Percentiles rank a stretch among this genome's conserved stretches.
These are phyloP conservation scores for Tetracentron sinense DNA, from an alignment of 164 flowering plant species.

Conservation along the genomic window DNA sequence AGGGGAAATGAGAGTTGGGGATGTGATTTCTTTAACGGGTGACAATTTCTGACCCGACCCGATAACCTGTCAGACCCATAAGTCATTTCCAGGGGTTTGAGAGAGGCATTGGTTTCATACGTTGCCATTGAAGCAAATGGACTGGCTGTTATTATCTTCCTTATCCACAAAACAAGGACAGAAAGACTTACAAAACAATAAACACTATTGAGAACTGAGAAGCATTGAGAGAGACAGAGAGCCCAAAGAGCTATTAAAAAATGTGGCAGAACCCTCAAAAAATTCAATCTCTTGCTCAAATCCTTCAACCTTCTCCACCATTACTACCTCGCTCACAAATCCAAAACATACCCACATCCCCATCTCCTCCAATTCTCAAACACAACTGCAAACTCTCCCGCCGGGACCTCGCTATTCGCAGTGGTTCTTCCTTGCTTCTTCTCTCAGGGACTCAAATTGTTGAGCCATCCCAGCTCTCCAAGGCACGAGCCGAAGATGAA, in stretches of 20 bases:
- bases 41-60: too few relatives aligned
- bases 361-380: constrained; percentile 13
- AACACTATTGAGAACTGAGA: background rate
- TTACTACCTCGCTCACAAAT: constrained; percentile 10
- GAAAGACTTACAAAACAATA: background rate
- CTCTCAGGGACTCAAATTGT: constrained; percentile 30
- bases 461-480: constrained; percentile 24
- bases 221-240: background rate
- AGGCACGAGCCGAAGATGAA: constrained; percentile 43
- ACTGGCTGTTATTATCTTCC: too few relatives aligned
- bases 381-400: constrained; percentile 42
- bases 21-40: too few relatives aligned
- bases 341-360: constrained; percentile 16
- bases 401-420: constrained; percentile 38
- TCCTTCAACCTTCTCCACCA: constrained; percentile 12
- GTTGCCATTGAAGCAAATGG: too few relatives aligned
- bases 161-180: too few relatives aligned
- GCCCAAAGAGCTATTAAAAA: constrained; percentile 3
- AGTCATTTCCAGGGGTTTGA: too few relatives aligned
- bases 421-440: constrained; percentile 41
- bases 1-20: too few relatives aligned
- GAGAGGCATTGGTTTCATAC: too few relatives aligned
- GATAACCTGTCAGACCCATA: too few relatives aligned
- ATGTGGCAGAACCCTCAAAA: constrained; percentile 19
- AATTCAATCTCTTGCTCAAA: constrained; percentile 17